A percentile compares a stretch with the other conserved stretches of the same genome.
Evolutionary conservation across 345 rosid genomes (phyloP).

Genomic region (Camelina laxa): DNA sequence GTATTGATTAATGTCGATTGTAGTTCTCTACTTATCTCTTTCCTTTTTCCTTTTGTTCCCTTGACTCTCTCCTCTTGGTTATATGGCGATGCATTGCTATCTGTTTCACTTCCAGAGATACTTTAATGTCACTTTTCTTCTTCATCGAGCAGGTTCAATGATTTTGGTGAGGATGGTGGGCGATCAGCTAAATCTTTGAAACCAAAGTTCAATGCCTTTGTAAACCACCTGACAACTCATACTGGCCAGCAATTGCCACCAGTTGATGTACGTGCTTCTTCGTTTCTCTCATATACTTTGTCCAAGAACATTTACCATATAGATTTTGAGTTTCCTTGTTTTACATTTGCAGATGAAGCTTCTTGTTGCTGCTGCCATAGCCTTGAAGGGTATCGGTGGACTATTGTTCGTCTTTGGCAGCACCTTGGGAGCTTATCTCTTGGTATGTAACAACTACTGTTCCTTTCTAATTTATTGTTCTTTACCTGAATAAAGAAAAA

Average conservation of each 20-base stretch:
- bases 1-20: not conserved
- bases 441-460: conserved; percentile 51
- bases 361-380: conserved; percentile 57
- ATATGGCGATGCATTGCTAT: not conserved
- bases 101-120: not conserved
- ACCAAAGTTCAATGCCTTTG: conserved; percentile 54
- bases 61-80: not conserved
- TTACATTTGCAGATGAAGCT: conserved; percentile 54
- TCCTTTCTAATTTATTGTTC: not conserved
- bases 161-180: conserved; percentile 68
- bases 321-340: conserved; percentile 17
- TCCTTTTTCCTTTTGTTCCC: not conserved
- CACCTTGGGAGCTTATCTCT: conserved; percentile 70
- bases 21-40: not conserved
- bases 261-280: conserved; percentile 48
- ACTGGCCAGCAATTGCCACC: conserved; percentile 62
- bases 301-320: not conserved
- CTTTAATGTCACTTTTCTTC: not conserved
- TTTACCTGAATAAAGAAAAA: not conserved
- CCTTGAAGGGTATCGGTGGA: conserved; percentile 71
- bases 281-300: not conserved
- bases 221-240: conserved; percentile 50
- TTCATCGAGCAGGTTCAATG: conserved; percentile 57
- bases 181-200: conserved; percentile 53
- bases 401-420: conserved; percentile 70